phyloP scores from a whole-genome alignment of 169 alveolate species.

The Plasmodium fragile region DNA sequence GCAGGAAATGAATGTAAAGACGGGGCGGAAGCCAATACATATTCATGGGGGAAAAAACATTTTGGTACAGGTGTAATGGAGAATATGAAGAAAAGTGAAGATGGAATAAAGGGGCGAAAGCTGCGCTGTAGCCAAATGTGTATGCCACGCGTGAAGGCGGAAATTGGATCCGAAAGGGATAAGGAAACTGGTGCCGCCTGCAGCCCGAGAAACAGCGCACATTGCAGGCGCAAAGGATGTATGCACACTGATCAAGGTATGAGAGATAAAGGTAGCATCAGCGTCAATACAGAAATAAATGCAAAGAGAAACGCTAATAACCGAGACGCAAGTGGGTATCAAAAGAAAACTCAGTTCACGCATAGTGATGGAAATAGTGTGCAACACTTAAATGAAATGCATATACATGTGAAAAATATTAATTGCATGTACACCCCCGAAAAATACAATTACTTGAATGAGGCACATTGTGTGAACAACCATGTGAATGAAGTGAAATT shows the following conservation, averaged over 20 bases:
- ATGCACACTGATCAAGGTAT: neutral
- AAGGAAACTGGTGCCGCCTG: neutral
- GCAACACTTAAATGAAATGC: neutral
- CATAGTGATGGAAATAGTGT: neutral
- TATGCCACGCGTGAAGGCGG: neutral
- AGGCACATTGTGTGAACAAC: conserved; percentile 9
- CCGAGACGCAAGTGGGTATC: neutral
- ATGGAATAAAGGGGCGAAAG: neutral
- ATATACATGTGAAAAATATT: neutral
- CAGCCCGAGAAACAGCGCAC: neutral
- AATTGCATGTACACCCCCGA: neutral
- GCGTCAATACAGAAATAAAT: neutral
- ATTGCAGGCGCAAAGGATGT: neutral
- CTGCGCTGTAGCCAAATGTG: neutral
- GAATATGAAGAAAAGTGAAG: neutral
- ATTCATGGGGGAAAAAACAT: neutral
- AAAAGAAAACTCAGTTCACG: neutral
- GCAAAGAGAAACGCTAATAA: neutral
- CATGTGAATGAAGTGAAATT: conserved; percentile 4
- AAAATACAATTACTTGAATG: conserved; percentile 8
- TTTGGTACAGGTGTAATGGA: neutral
- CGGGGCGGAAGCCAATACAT: neutral
- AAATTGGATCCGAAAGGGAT: neutral
- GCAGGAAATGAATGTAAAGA: neutral
- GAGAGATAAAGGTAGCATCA: neutral